Conservation (phyloP, 345 rosid species). For the Citrus medica region DNA sequence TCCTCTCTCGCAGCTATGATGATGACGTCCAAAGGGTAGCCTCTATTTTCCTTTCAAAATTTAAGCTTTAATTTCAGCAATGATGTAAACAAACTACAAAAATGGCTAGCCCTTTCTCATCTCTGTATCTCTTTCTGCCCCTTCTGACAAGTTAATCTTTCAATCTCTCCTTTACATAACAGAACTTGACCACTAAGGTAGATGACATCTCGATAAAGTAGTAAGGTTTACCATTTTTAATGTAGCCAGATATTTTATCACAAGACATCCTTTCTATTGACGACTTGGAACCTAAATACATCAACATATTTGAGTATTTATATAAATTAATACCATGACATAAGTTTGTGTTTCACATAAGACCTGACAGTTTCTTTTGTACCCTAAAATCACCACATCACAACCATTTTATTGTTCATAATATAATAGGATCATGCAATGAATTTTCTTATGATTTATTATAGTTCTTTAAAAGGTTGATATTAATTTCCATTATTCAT, state of each 20-base stretch:
- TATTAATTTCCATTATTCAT: neutral
- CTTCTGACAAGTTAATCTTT: neutral
- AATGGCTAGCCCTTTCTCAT: neutral
- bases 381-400: neutral
- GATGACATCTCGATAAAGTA: neutral
- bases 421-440: neutral
- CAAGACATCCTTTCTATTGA: neutral
- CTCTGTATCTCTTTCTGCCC: neutral
- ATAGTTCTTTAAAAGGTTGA: neutral
- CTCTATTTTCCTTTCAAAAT: neutral
- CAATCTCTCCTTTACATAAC: neutral
- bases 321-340: neutral
- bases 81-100: neutral
- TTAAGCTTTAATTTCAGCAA: neutral
- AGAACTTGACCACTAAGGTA: slow-evolving; percentile 1
- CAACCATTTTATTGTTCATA: neutral
- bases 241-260: neutral
- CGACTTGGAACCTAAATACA: neutral
- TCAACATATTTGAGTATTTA: neutral
- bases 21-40: neutral
- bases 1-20: neutral
- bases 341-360: neutral
- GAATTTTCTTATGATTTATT: neutral
- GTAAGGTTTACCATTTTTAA: neutral
- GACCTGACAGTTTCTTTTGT: neutral